These are phyloP conservation scores for Eucalyptus marginata DNA, from an alignment of 345 rosid genomes.

Conservation along the genomic window DNA sequence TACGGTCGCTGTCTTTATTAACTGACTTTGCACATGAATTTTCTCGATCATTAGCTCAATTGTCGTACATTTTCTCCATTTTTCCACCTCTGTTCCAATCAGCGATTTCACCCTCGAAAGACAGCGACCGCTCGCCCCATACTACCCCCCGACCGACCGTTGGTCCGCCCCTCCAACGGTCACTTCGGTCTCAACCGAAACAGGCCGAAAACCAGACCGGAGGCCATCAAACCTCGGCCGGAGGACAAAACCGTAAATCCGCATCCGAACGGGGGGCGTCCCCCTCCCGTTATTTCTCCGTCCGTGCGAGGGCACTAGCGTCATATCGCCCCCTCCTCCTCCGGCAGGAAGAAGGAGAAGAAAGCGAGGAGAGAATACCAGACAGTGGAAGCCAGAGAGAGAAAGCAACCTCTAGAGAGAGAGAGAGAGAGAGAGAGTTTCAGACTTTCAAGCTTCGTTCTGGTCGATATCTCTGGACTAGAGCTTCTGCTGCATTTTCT, in stretches of 20 bases:
- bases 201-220: neutral
- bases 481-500: neutral
- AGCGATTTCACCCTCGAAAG: neutral
- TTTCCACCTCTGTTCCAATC: neutral
- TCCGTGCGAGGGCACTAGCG: neutral
- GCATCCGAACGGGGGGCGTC: neutral
- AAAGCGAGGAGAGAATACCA: neutral
- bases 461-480: neutral
- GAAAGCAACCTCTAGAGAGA: neutral
- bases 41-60: neutral
- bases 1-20: no score
- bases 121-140: neutral
- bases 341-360: neutral
- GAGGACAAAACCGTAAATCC: slow-evolving; percentile 1
- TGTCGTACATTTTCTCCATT: neutral
- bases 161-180: neutral
- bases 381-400: neutral
- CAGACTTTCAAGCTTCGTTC: neutral
- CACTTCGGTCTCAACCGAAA: neutral
- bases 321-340: neutral
- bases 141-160: neutral
- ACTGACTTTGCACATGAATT: neutral
- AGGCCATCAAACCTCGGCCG: fast-evolving
- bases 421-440: neutral
- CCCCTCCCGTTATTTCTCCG: neutral